Base-by-base conservation (phyloP, 306 rosid genomes). In the Abrus precatorius region DNA sequence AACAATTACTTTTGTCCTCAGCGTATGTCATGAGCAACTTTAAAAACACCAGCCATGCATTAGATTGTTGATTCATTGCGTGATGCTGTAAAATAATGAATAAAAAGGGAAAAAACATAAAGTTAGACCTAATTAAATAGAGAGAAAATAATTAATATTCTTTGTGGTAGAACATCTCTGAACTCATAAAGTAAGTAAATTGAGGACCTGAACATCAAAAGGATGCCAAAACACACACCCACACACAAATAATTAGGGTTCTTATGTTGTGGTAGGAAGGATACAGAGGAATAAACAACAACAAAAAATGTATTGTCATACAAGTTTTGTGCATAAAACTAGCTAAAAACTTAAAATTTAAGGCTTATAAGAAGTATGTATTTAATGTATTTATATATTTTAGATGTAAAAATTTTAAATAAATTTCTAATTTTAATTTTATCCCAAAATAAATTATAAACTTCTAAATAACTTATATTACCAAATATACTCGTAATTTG, bases 21-120 rank as follows among this genome's bases (percentile, higher is more conserved):
- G 40, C 2, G 40, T 36, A 36, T 36, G 3, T 36, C 92, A 5
- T 83, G 90, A 50, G 93, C 93, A 29, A 92, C 70, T 56, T 91
- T 85, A 83, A 90, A 92, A 69, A 88, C 87, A 48, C 90, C 91
- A 28, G 84, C 20, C 20, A 20, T 2, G 40, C 40, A 36, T 36
- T 36, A 4, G 40, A 4, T 36, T 2, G 4, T 36, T 4, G 40
- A 36, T 36, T 36, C 2, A 2, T 36, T 36, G 40, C 2, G 4
- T 36, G 40, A 83, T 84, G 92, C 88, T 84, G 94, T 40, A 38
- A 77, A 20, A 20, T 20, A 20, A 20, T 20, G 20, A 20, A 75
- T 64, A 27, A 77, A 67, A 71, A 75, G 47, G n/a, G 3, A 50
- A 50, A 12, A 4, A 11, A 12, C 5, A 59, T 4, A 30, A 70